Conservation (phyloP, 768 basidiomycete species). For the Mrakia gelida region DNA sequence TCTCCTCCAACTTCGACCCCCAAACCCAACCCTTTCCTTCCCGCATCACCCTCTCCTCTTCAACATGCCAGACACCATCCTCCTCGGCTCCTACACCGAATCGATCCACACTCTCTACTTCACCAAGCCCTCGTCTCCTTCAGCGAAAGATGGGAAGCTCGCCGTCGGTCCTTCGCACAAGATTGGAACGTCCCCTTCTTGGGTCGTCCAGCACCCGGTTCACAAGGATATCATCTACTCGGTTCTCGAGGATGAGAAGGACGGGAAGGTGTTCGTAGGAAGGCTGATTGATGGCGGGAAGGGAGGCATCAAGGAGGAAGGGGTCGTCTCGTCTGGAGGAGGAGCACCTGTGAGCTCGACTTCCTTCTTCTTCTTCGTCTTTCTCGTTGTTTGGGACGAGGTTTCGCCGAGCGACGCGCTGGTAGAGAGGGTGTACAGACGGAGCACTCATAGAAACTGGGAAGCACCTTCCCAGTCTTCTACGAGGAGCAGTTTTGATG, state of each 20-base stretch:
- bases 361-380: neutral
- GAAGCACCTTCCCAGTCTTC: no score
- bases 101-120: slow-evolving; percentile 20
- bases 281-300: slow-evolving; percentile 2
- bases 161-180: slow-evolving; percentile 1
- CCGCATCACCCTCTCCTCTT: neutral
- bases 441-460: neutral
- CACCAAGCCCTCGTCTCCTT: slow-evolving; percentile 12
- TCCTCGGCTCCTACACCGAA: slow-evolving; percentile 25
- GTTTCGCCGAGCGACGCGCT: neutral
- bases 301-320: neutral
- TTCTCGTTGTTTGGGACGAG: neutral
- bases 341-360: neutral
- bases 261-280: slow-evolving; percentile 14
- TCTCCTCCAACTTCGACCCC: no score
- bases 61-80: slow-evolving; percentile 1
- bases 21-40: no score
- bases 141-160: slow-evolving; percentile 24
- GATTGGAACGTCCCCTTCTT: neutral
- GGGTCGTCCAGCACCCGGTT: slow-evolving; percentile 25
- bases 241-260: slow-evolving; percentile 17
- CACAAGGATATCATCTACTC: slow-evolving; percentile 24
- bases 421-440: slow-evolving; percentile 2
- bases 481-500: neutral
- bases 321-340: neutral